phyloP scores from a whole-genome alignment of 2,329 filamentous ascomycete species.

The Camptophora hylomeconis region DNA sequence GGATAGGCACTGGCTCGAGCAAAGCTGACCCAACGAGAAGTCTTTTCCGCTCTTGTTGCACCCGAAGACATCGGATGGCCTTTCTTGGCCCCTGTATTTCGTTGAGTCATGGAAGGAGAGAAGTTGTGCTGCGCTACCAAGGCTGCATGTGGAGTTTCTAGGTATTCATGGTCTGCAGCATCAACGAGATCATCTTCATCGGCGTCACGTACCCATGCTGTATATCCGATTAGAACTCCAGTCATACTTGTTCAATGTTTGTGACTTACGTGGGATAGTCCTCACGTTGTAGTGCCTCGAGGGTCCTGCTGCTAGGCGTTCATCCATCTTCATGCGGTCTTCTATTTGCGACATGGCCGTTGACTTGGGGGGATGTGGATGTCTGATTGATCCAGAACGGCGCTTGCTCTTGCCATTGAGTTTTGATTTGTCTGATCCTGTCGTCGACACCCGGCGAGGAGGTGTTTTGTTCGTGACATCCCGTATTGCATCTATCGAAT shows the following conservation, averaged over 20 bases:
- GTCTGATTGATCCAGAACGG: neutral
- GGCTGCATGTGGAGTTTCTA: conserved; percentile 27
- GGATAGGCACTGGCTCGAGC: conserved; percentile 30
- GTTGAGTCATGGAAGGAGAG: conserved; percentile 23
- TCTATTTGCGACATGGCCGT: neutral
- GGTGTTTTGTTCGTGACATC: no score
- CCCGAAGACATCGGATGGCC: conserved; percentile 9
- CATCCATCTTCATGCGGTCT: neutral
- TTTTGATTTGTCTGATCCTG: no score
- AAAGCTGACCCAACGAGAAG: conserved; percentile 36
- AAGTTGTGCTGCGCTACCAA: conserved; percentile 34
- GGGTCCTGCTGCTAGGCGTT: neutral
- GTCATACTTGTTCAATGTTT: no score
- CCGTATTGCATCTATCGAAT: no score
- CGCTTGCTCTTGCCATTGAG: no score
- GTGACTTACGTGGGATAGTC: conserved; percentile 7
- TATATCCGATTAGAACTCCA: no score
- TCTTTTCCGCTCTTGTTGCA: conserved; percentile 18
- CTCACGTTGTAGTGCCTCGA: conserved; percentile 4
- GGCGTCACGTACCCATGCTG: conserved; percentile 32
- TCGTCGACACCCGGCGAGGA: no score
- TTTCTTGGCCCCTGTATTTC: conserved; percentile 8
- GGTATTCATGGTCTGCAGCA: conserved; percentile 21
- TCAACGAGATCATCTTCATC: conserved; percentile 27
- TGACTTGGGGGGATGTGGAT: neutral